Base-by-base conservation (phyloP, 2,329 filamentous ascomycete genomes). In the Ophiostoma australiae region DNA sequence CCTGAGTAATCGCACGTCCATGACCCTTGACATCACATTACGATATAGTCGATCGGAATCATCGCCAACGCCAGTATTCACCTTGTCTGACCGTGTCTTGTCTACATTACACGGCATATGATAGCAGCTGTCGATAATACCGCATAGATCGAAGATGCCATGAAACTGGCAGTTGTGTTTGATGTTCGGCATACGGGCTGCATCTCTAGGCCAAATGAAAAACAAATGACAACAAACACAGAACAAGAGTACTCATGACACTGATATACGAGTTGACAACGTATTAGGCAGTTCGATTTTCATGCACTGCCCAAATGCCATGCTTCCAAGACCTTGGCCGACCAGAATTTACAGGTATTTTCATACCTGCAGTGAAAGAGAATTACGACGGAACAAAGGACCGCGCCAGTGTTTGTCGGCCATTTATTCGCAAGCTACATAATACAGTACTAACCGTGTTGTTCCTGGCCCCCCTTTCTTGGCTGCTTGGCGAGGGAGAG, bases 241-340 rank as follows among this genome's bases (percentile, higher is more conserved):
- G 39, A n/a, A 41, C 6, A 39, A 33, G 55, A 39, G 15, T 13
- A 48, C 44, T 5, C 17, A 48, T 17, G 8, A 27, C 52, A 58
- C n/a, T 4, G 48, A 23, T 55, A 23, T 27, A 48, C 44, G 17
- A 48, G 17, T 48, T 48, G 5, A 20, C 15, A 48, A 44, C 41
- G 44, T 48, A 48, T 48, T 48, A 48, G 44, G 44, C 11, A 52
- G n/a, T 31, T 17, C 1, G n/a, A 27, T 58, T 37, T 31, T 65
- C n/a, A 61, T 70, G 70, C 70, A 72, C 70, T 72, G 70, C 70
- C 70, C 48, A 69, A 70, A 72, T 72, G 70, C 70, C 70, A 72
- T 41, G 70, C 48, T 67, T 72, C 70, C 70, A 70, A 72, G 68
- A 70, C 17, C 70, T 72, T 70, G 70, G 70, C 70, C 15, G 52